These are phyloP conservation scores for Ascosphaera aggregata DNA, from an alignment of 2,329 filamentous ascomycete genomes.

Conservation along the genomic window DNA sequence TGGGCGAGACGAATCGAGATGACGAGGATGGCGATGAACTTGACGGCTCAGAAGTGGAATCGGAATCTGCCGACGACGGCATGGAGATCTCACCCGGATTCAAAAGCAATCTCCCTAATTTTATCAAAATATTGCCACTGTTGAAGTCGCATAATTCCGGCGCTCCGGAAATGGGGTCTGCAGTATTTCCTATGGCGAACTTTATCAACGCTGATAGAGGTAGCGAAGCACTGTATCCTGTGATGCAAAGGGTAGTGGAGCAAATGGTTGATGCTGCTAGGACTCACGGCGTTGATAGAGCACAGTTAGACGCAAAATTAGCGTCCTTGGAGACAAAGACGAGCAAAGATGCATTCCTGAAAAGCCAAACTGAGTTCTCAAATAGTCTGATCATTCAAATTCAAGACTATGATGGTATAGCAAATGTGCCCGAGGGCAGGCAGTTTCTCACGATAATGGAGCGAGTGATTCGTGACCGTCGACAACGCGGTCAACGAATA, in stretches of 20 bases:
- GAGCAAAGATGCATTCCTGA: too few species aligned
- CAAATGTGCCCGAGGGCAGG: constrained; percentile 42
- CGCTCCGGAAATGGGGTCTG: neutral
- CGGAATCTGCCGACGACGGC: neutral
- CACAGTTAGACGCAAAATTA: too few species aligned
- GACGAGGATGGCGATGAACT: constrained; percentile 7
- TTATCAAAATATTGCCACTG: constrained; percentile 4
- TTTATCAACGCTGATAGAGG: neutral
- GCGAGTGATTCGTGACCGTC: constrained; percentile 44
- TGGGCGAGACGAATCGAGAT: constrained; percentile 3
- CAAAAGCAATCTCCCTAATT: constrained; percentile 5
- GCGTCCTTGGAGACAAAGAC: too few species aligned
- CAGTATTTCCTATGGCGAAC: neutral
- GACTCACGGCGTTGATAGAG: too few species aligned
- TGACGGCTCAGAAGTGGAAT: constrained; percentile 5
- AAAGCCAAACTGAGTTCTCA: constrained; percentile 7
- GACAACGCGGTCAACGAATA: constrained; percentile 46
- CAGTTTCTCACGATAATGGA: constrained; percentile 48
- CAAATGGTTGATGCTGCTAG: neutral
- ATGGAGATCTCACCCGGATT: constrained; percentile 6
- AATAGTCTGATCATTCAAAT: constrained; percentile 47
- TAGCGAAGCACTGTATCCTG: neutral
- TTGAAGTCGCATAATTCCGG: constrained; percentile 5
- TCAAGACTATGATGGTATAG: constrained; percentile 60
- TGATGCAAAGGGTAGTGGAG: neutral